A percentile compares a stretch with the other conserved stretches of the same genome.
These are phyloP conservation scores for Gynostemma pentaphyllum DNA, from an alignment of 306 rosid genomes.

Conservation along the genomic window DNA sequence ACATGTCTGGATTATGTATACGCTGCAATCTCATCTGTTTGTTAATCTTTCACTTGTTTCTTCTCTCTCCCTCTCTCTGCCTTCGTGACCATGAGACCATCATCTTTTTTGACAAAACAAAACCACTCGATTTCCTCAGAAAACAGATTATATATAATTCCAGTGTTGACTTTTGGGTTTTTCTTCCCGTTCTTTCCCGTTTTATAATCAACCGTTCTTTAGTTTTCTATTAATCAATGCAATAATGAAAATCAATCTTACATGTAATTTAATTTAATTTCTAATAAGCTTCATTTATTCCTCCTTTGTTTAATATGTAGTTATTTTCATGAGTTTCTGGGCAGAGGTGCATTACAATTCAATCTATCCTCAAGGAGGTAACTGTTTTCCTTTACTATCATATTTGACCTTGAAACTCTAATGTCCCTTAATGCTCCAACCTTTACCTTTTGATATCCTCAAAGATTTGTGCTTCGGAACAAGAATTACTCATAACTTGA, in stretches of 20 bases:
- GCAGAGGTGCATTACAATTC: slow-evolving; percentile 98
- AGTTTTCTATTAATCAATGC: neutral
- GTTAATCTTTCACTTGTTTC: neutral
- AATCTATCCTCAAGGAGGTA: slow-evolving; percentile 82
- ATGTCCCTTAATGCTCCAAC: neutral
- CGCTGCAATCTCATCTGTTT: neutral
- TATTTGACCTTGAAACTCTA: neutral
- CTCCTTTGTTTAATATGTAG: slow-evolving; percentile 29
- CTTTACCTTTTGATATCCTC: neutral
- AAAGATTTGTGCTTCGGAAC: neutral
- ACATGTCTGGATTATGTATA: neutral
- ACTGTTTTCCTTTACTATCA: slow-evolving; percentile 1
- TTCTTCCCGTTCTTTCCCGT: too few relatives aligned
- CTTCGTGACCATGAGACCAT: neutral
- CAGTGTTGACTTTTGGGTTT: neutral
- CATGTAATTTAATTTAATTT: neutral
- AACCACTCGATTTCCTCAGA: neutral
- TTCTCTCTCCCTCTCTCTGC: too few relatives aligned
- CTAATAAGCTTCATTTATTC: neutral
- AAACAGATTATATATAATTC: neutral
- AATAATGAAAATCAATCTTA: neutral
- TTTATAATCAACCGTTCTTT: neutral
- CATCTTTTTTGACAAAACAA: neutral
- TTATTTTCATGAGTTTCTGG: slow-evolving; percentile 83
- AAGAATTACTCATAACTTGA: neutral